Conservation (phyloP, 352 stramenopile genomes). For the Phytophthora aleatoria region DNA sequence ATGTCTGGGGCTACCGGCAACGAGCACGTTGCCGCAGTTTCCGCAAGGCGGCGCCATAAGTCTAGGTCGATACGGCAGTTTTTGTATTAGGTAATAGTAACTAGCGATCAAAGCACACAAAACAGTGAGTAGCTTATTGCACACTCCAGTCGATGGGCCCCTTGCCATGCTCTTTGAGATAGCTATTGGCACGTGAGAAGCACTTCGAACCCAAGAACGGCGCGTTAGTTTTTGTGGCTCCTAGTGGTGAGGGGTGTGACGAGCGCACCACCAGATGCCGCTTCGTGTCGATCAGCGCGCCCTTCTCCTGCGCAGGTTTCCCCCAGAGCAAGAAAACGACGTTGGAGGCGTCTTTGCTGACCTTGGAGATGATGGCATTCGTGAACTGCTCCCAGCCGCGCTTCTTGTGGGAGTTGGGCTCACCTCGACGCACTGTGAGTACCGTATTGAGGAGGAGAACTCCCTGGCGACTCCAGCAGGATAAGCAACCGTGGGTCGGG, state of each 20-base stretch:
- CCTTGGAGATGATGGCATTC: slow-evolving; percentile 91
- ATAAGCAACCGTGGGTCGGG: slow-evolving; percentile 92
- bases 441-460: slow-evolving; percentile 98
- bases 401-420: slow-evolving; percentile 96
- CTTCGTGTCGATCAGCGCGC: slow-evolving; percentile 70
- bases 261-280: slow-evolving; percentile 89
- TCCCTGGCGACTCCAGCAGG: slow-evolving; percentile 93
- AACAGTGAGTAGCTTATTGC: slow-evolving; percentile 26
- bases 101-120: slow-evolving; percentile 5
- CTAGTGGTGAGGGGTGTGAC: slow-evolving; percentile 94
- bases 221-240: slow-evolving; percentile 94
- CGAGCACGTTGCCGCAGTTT: slow-evolving; percentile 32
- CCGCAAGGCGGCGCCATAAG: slow-evolving; percentile 16
- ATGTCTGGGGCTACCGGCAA: slow-evolving; percentile 52
- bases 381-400: slow-evolving; percentile 98
- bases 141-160: slow-evolving; percentile 86
- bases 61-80: slow-evolving; percentile 4
- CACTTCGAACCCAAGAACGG: slow-evolving; percentile 97
- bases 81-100: slow-evolving; percentile 30
- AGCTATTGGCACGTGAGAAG: slow-evolving; percentile 86
- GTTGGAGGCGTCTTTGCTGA: slow-evolving; percentile 78
- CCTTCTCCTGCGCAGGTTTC: slow-evolving; percentile 93
- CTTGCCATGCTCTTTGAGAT: slow-evolving; percentile 77
- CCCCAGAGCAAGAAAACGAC: slow-evolving; percentile 99
- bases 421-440: slow-evolving; percentile 93